Evolutionary conservation across 225 moss, liverwort and hornwort species (phyloP).

Genomic region (Sphagnum contortum): DNA sequence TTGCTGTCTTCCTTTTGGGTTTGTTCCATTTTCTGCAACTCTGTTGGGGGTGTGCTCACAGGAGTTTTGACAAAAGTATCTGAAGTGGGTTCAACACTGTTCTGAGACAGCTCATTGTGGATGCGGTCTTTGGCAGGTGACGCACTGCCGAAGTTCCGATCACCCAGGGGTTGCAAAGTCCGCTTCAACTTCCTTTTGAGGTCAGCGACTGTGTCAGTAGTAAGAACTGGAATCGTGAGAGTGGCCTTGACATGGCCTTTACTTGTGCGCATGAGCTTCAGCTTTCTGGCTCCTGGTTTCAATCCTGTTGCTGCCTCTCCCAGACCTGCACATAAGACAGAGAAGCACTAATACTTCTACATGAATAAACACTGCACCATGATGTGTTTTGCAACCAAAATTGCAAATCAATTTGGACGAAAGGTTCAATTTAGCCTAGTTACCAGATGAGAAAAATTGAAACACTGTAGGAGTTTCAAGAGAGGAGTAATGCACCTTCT

Average conservation of each 20-base stretch:
- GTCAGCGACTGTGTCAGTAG: conserved; percentile 72
- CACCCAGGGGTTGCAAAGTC: conserved; percentile 70
- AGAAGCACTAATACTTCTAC: too few relatives aligned
- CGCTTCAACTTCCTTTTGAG: conserved; percentile 77
- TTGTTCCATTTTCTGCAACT: too few relatives aligned
- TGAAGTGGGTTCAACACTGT: conserved; percentile 24
- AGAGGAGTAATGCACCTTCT: conserved; percentile 28
- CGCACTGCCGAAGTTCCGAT: conserved; percentile 35
- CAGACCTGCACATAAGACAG: conserved; percentile 5
- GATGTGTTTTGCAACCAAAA: too few relatives aligned
- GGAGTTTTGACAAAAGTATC: conserved; percentile 38
- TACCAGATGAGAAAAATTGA: background rate
- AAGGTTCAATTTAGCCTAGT: too few relatives aligned
- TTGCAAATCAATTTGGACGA: too few relatives aligned
- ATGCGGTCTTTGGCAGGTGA: conserved; percentile 8
- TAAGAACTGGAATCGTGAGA: conserved; percentile 73
- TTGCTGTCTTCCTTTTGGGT: too few relatives aligned
- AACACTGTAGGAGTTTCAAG: conserved; percentile 18
- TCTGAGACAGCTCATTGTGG: conserved; percentile 5
- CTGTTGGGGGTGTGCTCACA: conserved; percentile 18
- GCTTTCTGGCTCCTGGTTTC: conserved; percentile 56
- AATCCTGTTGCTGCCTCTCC: conserved; percentile 11
- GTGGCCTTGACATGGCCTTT: conserved; percentile 72
- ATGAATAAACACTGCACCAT: too few relatives aligned
- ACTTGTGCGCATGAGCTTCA: conserved; percentile 73